Base-by-base conservation (phyloP, 805 yeast genomes). In the Candida endomychidarum region DNA sequence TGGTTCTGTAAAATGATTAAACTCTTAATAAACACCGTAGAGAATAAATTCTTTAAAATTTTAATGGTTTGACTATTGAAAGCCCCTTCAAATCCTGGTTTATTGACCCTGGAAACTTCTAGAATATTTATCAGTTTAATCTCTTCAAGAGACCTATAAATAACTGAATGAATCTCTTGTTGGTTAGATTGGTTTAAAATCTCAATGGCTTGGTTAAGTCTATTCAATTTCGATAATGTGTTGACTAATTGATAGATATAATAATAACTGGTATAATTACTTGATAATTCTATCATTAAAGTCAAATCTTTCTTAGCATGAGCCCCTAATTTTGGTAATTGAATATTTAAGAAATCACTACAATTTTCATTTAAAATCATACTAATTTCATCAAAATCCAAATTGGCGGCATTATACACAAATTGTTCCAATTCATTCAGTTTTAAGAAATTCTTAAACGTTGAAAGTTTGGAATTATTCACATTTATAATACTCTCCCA, bases 1-100 rank as follows among this genome's bases (percentile, higher is more conserved):
- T 86, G 89, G 17, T 77, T 75, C 61, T 86, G 93, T 14, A 87
- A 60, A 4, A 85, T 78, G 17, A 80, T 71, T 28, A 82, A 61
- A 38, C 79, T 59, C 55, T 79, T 81, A 20, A 78, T 66, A 52
- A 84, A 88, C n/a, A 87, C 69, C 7, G 79, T 70, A 58, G 85
- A 78, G 47, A 85, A 83, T 28, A 88, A 70, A 46, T 86, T 88
- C 47, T 81, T 78, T 22, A 89, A 61, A 0, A 86, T 72, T 0
- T 74, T 58, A 0, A 80, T 74, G 9, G 77, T 59, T 8, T 72
- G 65, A 43, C 80, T 83, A 43, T 73, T 71, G 38, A 68, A 25
- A 43, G 52, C 20, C 60, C 46, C 10, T 50, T 67, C 70, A 37
- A 59, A 51, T n/a, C 57, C 54, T 24, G 63, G 45, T 41, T 64